Evolutionary conservation across 371 early-diverging fungal species (phyloP), one percentile per base, ranked within the genome.

Genomic region (Mucor irregularis): DNA sequence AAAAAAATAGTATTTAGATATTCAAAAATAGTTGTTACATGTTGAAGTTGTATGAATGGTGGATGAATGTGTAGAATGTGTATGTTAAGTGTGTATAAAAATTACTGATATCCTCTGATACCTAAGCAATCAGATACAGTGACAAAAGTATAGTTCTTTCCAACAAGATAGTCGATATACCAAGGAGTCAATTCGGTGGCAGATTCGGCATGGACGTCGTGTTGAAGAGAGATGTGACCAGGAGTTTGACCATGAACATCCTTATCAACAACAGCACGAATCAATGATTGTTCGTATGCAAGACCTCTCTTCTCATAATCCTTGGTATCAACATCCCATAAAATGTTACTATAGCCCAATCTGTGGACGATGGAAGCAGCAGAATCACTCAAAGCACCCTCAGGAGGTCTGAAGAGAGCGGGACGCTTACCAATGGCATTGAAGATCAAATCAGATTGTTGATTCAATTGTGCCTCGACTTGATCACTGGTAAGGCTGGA

Each of bases 271-370:
- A 58, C 55, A 5, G n/a, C 22, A 1, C 35, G 46, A 25, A 62
- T 59, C 3, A 54, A 38, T 6, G 24, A 21, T 44, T 62, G 24
- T 45, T 69, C 66, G 9, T 19, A 21, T 6, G 30, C 30, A 6
- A 73, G 24, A 40, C 53, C 49, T 17, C 61, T 56, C 0, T 47
- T 40, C 5, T 42, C 37, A 66, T 73, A 84, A 59, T 84, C 84
- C 34, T 71, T 61, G 11, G 72, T 69, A 57, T 84, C 82, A 35
- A 82, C 62, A 57, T 81, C 78, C 82, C 82, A 82, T 44, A 69
- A 59, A 34, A 81, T 58, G 24, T 74, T 68, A 17, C 69, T 69
- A 54, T 78, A 77, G 19, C 80, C 80, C 33, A 82, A 43, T 0
- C 63, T 40, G 30, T 55, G 64, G 38, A 84, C 60, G 5, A 70